Evolutionary conservation across 1,284 basidiomycete species (phyloP).

Genomic region (Fomitiporia mediterranea): DNA sequence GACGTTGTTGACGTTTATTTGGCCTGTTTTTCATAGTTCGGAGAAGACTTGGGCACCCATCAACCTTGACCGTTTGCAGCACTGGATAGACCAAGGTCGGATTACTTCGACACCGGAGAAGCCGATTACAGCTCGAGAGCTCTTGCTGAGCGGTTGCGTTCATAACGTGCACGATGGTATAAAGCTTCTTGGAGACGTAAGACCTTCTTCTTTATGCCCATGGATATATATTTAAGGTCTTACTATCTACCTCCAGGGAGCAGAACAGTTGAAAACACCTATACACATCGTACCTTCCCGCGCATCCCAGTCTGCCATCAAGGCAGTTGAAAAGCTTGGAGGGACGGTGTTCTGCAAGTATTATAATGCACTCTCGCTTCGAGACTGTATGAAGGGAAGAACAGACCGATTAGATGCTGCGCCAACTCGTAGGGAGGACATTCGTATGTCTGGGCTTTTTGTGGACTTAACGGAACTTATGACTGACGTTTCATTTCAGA

Average conservation of each 20-base stretch:
- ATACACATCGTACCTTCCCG: conserved; percentile 83
- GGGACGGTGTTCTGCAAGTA: conserved; percentile 89
- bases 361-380: conserved; percentile 83
- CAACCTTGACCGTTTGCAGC: conserved; percentile 84
- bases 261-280: conserved; percentile 62
- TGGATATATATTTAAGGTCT: conserved; percentile 13
- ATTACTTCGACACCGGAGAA: conserved; percentile 73
- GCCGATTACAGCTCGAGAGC: conserved; percentile 86
- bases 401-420: conserved; percentile 67
- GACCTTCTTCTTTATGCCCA: conserved; percentile 27
- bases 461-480: conserved; percentile 6
- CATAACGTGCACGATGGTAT: conserved; percentile 88
- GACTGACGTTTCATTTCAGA: conserved; percentile 37
- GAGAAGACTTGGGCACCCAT: conserved; percentile 77
- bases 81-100: conserved; percentile 86
- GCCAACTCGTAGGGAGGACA: conserved; percentile 82
- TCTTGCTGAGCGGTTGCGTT: conserved; percentile 82
- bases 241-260: conserved; percentile 43
- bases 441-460: conserved; percentile 49
- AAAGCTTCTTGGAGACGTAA: conserved; percentile 83
- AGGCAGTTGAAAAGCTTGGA: conserved; percentile 77
- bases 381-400: conserved; percentile 73
- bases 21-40: conserved; percentile 42
- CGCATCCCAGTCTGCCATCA: conserved; percentile 83
- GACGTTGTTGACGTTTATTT: not conserved